Percentiles rank a stretch among this genome's conserved stretches.
phyloP scores from a whole-genome alignment of 495 filamentous ascomycete species.

The Viridothelium virens region DNA sequence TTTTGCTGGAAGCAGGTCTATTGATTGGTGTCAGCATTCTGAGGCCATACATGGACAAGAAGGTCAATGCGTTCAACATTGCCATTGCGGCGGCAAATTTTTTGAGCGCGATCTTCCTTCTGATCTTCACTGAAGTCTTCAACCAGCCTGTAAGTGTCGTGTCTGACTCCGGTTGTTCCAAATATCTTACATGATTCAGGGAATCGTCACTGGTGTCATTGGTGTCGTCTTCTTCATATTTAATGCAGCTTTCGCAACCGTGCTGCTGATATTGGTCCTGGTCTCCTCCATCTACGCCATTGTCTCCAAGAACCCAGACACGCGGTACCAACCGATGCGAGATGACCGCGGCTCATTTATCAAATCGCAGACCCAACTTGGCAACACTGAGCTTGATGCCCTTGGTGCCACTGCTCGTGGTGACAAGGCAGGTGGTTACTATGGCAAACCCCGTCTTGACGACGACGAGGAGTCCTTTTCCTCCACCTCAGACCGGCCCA shows the following conservation, averaged over 20 bases:
- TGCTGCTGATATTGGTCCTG: conserved; percentile 81
- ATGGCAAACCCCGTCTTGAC: conserved; percentile 52
- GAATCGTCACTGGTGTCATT: conserved; percentile 83
- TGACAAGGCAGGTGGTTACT: conserved; percentile 59
- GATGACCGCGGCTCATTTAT: conserved; percentile 97
- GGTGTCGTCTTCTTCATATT: conserved; percentile 89
- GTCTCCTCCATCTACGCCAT: conserved; percentile 75
- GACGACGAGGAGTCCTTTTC: conserved; percentile 53
- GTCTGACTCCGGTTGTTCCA: not conserved
- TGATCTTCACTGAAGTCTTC: conserved; percentile 95
- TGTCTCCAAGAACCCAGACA: conserved; percentile 90
- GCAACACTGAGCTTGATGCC: conserved; percentile 80
- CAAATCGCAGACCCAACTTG: conserved; percentile 86
- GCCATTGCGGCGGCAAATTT: conserved; percentile 86
- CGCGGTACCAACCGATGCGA: conserved; percentile 91
- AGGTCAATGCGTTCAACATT: conserved; percentile 96
- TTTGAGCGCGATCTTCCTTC: conserved; percentile 79
- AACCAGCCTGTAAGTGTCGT: conserved; percentile 63
- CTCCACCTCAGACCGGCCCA: conserved; percentile 14
- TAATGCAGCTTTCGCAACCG: conserved; percentile 79
- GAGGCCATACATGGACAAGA: conserved; percentile 98
- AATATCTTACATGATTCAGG: conserved; percentile 29
- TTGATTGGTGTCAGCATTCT: conserved; percentile 72
- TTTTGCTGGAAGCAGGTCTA: conserved; percentile 76
- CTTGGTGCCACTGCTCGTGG: conserved; percentile 87